Evolutionary conservation across 768 basidiomycete species (phyloP).

Genomic region (Lactarius hatsudake): DNA sequence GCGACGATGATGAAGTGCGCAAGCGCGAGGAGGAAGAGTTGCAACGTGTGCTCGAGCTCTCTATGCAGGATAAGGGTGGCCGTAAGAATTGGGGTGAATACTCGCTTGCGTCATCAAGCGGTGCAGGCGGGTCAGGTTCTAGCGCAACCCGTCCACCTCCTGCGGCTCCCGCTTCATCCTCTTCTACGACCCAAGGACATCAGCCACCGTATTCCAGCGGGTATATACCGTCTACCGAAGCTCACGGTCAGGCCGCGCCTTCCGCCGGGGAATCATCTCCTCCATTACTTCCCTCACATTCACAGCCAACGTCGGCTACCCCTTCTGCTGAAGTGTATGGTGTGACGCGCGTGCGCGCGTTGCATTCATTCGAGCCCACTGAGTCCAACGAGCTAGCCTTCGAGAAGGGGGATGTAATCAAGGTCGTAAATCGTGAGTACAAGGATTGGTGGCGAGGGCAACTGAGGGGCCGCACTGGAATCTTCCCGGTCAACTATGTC

Average conservation of each 20-base stretch:
- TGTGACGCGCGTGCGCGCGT: slow-evolving; percentile 80
- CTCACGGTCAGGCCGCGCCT: slow-evolving; percentile 26
- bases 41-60: slow-evolving; percentile 87
- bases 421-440: slow-evolving; percentile 90
- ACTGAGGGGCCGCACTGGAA: slow-evolving; percentile 83
- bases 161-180: slow-evolving; percentile 28
- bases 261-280: slow-evolving; percentile 29
- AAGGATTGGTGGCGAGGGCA: slow-evolving; percentile 98
- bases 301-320: slow-evolving; percentile 33
- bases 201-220: slow-evolving; percentile 46
- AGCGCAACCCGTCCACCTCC: slow-evolving; percentile 27
- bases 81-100: slow-evolving; percentile 53
- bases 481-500: slow-evolving; percentile 97
- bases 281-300: slow-evolving; percentile 19
- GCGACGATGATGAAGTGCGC: slow-evolving; percentile 72
- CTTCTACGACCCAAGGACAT: slow-evolving; percentile 24
- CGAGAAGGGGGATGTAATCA: slow-evolving; percentile 89
- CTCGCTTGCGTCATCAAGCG: slow-evolving; percentile 37
- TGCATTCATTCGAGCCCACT: slow-evolving; percentile 85
- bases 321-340: slow-evolving; percentile 35
- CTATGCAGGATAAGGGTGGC: slow-evolving; percentile 89
- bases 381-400: slow-evolving; percentile 90
- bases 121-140: slow-evolving; percentile 36
- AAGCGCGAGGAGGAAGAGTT: slow-evolving; percentile 93
- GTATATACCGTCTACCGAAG: slow-evolving; percentile 43